Evolutionary conservation across 345 rosid species (phyloP).

Genomic region (Gossypium herbaceum): DNA sequence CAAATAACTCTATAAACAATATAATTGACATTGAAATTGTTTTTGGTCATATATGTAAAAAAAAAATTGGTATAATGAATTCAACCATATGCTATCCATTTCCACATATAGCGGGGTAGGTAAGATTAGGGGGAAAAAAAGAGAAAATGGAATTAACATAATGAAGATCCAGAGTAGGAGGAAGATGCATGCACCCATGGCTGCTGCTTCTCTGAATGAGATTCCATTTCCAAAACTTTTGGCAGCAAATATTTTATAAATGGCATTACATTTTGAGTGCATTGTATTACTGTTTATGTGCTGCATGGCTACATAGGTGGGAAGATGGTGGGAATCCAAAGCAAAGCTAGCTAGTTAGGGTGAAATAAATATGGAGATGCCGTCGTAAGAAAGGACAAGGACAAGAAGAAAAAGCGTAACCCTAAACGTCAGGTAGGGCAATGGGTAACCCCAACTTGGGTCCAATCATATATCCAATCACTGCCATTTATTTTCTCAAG

Average conservation of each 20-base stretch:
- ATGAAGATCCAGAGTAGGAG: not conserved
- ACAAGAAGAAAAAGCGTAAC: no score
- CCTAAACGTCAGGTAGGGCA: not conserved
- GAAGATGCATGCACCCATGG: not conserved
- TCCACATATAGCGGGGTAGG: not conserved
- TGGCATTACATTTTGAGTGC: no score
- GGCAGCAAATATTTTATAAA: no score
- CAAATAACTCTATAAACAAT: not conserved
- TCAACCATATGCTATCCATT: not conserved
- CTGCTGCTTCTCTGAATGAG: not conserved
- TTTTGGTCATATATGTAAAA: not conserved
- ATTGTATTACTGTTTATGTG: no score
- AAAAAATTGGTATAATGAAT: not conserved
- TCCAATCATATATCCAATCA: conserved; percentile 1
- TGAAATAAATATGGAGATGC: no score
- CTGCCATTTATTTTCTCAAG: not conserved
- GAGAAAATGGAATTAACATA: not conserved
- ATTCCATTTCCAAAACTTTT: not conserved
- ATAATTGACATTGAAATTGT: not conserved
- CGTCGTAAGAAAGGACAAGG: no score
- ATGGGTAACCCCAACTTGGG: not conserved
- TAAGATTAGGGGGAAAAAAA: not conserved
- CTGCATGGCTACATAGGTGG: no score
- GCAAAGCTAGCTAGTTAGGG: no score
- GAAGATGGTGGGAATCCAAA: no score